Conservation (phyloP, 2,329 filamentous ascomycete genomes). For the Penicillium griseofulvum region DNA sequence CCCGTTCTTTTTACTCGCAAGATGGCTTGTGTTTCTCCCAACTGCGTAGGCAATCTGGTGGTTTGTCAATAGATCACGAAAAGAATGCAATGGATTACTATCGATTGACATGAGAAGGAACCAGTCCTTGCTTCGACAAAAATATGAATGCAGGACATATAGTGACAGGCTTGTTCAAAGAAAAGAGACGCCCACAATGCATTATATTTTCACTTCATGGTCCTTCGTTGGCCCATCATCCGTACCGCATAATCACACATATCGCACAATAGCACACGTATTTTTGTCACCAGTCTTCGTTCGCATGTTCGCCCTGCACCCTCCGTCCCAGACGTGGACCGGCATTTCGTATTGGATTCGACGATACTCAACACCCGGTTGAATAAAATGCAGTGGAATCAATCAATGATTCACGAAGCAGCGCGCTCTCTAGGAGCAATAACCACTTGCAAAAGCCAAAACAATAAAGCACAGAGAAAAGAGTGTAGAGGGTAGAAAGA, state of each 20-base stretch:
- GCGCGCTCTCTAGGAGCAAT: not conserved
- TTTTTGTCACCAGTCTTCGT: no score
- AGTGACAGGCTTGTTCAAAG: not conserved
- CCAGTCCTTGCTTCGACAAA: not conserved
- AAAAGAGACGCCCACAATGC: constrained; percentile 1
- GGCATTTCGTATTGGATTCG: not conserved
- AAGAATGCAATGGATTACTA: not conserved
- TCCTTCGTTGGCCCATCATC: not conserved
- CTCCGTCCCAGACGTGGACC: not conserved
- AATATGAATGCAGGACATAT: not conserved
- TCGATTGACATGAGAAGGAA: not conserved
- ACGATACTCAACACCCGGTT: not conserved
- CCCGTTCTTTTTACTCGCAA: no score
- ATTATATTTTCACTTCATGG: not conserved
- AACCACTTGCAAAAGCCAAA: not conserved
- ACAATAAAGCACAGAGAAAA: not conserved
- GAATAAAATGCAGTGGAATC: not conserved
- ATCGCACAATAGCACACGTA: not conserved
- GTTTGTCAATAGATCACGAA: not conserved
- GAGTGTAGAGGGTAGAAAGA: not conserved
- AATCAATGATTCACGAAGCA: not conserved
- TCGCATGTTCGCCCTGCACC: not conserved
- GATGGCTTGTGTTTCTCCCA: not conserved
- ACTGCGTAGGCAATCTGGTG: no score
- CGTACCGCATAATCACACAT: not conserved